These are phyloP conservation scores for Pelargonium australe DNA, from an alignment of 441 rosid genomes.

Conservation along the genomic window DNA sequence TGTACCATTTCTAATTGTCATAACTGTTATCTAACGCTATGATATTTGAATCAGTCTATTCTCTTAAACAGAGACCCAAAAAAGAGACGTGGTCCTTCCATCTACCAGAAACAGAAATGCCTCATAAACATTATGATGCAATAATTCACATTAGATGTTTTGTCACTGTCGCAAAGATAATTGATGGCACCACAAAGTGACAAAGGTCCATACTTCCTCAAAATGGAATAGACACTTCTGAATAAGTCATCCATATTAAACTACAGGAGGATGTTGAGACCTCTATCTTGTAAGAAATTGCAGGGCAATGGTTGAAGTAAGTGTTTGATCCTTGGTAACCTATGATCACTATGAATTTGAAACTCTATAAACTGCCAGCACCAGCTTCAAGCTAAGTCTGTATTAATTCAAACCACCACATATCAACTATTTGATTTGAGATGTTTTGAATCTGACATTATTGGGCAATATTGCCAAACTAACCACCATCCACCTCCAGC, in stretches of 20 bases:
- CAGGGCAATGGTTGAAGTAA: background rate
- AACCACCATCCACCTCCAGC: conserved; percentile 3
- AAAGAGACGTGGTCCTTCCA: background rate
- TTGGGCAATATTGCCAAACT: background rate
- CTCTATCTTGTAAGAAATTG: background rate
- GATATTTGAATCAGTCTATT: background rate
- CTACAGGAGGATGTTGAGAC: background rate
- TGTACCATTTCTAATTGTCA: background rate
- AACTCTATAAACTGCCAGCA: background rate
- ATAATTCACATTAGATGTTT: background rate
- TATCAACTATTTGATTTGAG: background rate
- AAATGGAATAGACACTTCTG: background rate
- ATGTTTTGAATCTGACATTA: background rate
- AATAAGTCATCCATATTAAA: background rate
- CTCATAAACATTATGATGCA: background rate
- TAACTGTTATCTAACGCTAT: background rate
- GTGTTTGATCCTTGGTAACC: background rate
- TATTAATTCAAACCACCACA: background rate
- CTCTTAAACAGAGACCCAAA: background rate
- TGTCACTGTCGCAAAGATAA: background rate
- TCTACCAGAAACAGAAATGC: background rate
- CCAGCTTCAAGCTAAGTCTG: background rate
- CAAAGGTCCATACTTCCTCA: background rate
- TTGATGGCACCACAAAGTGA: conserved; percentile 5
- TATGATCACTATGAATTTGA: background rate